These are phyloP conservation scores for Aspergillus terreus DNA, from an alignment of 2,329 filamentous ascomycete genomes.

Conservation along the genomic window DNA sequence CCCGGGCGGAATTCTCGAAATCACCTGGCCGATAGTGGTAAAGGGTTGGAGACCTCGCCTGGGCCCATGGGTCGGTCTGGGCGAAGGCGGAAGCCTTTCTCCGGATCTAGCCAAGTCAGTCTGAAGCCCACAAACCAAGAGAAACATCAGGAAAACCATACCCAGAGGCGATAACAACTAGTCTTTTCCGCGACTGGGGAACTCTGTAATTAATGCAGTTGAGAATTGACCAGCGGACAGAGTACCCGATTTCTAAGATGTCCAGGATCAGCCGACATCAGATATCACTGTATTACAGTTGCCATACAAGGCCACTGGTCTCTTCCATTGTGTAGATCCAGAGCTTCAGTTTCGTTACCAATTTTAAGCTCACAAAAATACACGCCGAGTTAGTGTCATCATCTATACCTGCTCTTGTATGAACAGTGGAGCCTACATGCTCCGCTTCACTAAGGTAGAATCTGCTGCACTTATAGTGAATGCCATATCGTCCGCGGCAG, in stretches of 20 bases:
- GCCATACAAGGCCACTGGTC: constrained; percentile 63
- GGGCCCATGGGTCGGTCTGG: constrained; percentile 55
- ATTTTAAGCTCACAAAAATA: constrained; percentile 44
- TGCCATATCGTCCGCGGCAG: too few species aligned
- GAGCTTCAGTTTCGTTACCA: constrained; percentile 59
- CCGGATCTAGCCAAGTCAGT: constrained; percentile 56
- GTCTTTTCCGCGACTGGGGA: constrained; percentile 45
- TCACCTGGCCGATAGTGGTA: constrained; percentile 41
- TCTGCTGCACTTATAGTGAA: too few species aligned
- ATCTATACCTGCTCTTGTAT: constrained; percentile 56
- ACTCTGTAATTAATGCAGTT: constrained; percentile 49
- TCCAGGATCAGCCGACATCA: constrained; percentile 61
- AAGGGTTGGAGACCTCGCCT: constrained; percentile 29
- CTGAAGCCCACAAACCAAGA: background rate
- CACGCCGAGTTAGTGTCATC: constrained; percentile 66
- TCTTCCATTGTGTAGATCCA: constrained; percentile 75
- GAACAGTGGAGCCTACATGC: too few species aligned
- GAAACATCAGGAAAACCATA: constrained; percentile 29
- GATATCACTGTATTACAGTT: constrained; percentile 46
- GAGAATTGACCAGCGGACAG: constrained; percentile 64
- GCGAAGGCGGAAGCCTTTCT: constrained; percentile 65
- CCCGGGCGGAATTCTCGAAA: constrained; percentile 37
- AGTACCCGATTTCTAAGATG: constrained; percentile 65
- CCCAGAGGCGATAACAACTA: constrained; percentile 54
- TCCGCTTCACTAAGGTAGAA: too few species aligned